Evolutionary conservation across 371 early-diverging fungal species (phyloP).

Genomic region (Apophysomyces elegans): DNA sequence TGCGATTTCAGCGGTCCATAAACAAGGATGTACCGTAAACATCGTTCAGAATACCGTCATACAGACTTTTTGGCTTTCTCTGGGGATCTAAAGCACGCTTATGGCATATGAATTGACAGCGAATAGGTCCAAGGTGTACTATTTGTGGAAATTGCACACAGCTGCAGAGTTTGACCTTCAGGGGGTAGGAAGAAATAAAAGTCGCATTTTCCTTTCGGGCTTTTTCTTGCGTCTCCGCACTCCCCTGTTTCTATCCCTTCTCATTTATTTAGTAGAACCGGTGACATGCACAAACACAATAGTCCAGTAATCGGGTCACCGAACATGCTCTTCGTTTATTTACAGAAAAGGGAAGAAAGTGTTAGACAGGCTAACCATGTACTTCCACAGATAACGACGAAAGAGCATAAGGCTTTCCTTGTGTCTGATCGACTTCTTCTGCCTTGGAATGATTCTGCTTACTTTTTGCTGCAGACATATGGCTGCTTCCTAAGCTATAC

Average conservation of each 20-base stretch:
- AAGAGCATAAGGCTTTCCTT: too few species aligned
- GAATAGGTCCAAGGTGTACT: background rate
- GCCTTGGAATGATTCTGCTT: too few species aligned
- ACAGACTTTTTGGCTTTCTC: background rate
- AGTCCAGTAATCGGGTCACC: constrained; percentile 1
- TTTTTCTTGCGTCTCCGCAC: background rate
- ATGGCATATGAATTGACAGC: background rate
- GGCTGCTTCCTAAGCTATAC: too few species aligned
- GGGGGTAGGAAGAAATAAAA: background rate
- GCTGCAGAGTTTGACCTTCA: background rate
- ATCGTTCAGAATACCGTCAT: background rate
- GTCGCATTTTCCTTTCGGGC: background rate
- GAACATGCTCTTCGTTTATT: background rate
- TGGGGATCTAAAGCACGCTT: background rate
- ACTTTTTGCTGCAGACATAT: too few species aligned
- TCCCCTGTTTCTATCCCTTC: constrained; percentile 3
- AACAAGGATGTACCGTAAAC: background rate
- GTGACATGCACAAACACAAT: background rate
- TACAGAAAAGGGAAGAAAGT: background rate
- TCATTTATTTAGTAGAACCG: background rate
- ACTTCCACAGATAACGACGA: too few species aligned
- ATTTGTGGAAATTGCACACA: background rate
- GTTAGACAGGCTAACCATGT: too few species aligned
- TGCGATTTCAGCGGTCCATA: background rate
- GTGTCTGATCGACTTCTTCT: too few species aligned